Conservation (phyloP, 768 basidiomycete species). For the Psilocybe cyanescens region DNA sequence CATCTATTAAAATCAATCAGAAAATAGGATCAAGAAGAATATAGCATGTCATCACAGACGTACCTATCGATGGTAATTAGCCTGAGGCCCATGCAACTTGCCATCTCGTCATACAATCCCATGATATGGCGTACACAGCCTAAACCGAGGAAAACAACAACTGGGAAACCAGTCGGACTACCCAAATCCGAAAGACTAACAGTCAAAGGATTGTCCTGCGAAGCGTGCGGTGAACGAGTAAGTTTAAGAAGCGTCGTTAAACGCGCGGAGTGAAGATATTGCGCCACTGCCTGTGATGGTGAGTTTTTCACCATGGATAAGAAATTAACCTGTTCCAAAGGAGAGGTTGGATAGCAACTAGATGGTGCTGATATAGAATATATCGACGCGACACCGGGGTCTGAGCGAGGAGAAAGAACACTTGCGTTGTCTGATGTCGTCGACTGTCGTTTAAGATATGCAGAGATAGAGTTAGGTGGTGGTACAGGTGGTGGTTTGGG, state of each 20-base stretch:
- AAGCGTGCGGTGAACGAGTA: constrained; percentile 79
- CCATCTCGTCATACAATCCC: constrained; percentile 97
- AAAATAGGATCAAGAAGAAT: constrained; percentile 6
- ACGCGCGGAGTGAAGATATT: constrained; percentile 85
- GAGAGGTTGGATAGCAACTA: constrained; percentile 47
- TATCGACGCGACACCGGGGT: constrained; percentile 53
- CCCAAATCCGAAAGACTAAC: constrained; percentile 97
- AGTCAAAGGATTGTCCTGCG: constrained; percentile 70
- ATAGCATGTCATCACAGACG: constrained; percentile 21
- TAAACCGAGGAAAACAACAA: constrained; percentile 90
- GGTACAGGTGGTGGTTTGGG: constrained; percentile 39
- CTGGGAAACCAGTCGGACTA: constrained; percentile 79
- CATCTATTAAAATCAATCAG: constrained; percentile 52
- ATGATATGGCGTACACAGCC: constrained; percentile 95
- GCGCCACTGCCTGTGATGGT: constrained; percentile 75
- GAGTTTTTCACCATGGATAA: constrained; percentile 47
- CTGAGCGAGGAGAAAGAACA: constrained; percentile 57
- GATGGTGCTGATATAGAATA: constrained; percentile 56
- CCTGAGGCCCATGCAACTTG: constrained; percentile 80
- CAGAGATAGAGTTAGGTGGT: constrained; percentile 36
- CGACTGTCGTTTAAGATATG: constrained; percentile 53
- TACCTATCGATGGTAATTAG: constrained; percentile 94
- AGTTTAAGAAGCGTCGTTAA: constrained; percentile 83
- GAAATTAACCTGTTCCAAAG: constrained; percentile 43
- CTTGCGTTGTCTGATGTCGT: constrained; percentile 61